phyloP scores from a whole-genome alignment of 768 basidiomycete species.

The Psilocybe sp. region DNA sequence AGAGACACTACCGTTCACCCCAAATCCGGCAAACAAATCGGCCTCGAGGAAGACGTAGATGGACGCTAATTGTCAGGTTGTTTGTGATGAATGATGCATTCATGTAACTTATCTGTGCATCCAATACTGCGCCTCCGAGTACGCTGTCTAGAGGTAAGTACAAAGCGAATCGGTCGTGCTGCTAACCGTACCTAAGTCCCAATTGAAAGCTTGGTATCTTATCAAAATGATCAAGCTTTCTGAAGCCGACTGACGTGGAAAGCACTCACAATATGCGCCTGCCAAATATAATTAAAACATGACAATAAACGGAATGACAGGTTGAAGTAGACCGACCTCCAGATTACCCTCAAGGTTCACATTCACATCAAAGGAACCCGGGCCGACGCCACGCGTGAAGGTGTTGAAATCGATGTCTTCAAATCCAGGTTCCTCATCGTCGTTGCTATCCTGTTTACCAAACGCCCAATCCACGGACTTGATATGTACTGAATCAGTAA shows the following conservation, averaged over 20 bases:
- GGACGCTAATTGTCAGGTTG: too few species aligned
- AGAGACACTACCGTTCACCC: conserved; percentile 16
- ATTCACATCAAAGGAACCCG: conserved; percentile 15
- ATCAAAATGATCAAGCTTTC: neutral
- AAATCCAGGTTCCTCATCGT: conserved; percentile 10
- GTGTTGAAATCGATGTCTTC: conserved; percentile 4
- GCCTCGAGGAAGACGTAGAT: too few species aligned
- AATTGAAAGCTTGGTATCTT: conserved; percentile 20
- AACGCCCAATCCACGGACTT: conserved; percentile 9
- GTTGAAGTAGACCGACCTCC: conserved; percentile 11
- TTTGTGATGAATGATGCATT: too few species aligned
- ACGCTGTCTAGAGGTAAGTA: too few species aligned
- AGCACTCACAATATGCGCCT: conserved; percentile 4
- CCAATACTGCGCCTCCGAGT: too few species aligned
- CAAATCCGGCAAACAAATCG: too few species aligned
- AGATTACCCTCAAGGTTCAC: conserved; percentile 23
- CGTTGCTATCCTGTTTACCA: conserved; percentile 9
- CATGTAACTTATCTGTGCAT: too few species aligned
- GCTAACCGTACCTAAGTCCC: conserved; percentile 16
- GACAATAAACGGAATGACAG: neutral
- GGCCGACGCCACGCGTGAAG: conserved; percentile 6
- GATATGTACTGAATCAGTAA: neutral
- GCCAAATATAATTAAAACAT: neutral
- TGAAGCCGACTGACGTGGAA: neutral
- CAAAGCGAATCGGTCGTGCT: too few species aligned